A percentile compares a stretch with the other conserved stretches of the same genome.
These are phyloP conservation scores for Mycena haematopus DNA, from an alignment of 768 basidiomycete genomes.

Conservation along the genomic window DNA sequence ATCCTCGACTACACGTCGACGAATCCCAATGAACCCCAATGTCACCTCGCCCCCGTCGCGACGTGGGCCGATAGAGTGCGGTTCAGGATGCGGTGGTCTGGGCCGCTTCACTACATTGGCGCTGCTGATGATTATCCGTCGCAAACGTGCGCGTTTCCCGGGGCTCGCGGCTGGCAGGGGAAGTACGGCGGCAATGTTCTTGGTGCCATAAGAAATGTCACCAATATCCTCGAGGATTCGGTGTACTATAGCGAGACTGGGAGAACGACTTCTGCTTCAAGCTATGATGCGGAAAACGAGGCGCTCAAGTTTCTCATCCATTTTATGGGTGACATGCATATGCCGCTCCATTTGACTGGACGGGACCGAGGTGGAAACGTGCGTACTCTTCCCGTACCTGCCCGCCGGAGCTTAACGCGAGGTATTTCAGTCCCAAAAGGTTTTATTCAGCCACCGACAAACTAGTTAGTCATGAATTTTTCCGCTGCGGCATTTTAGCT, in stretches of 20 bases:
- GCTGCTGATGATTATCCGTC: conserved; percentile 80
- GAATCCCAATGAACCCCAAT: conserved; percentile 50
- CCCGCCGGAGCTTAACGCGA: too few relatives aligned
- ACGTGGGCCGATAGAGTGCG: conserved; percentile 87
- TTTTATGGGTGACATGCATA: conserved; percentile 31
- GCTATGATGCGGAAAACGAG: conserved; percentile 54
- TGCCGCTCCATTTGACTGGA: conserved; percentile 91
- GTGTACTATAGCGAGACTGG: conserved; percentile 10
- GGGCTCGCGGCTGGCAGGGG: conserved; percentile 75
- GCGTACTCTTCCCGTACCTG: conserved; percentile 5
- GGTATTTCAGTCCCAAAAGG: conserved; percentile 79
- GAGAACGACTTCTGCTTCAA: conserved; percentile 30
- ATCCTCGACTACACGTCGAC: conserved; percentile 64
- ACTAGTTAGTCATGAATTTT: conserved; percentile 62
- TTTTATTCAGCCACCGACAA: conserved; percentile 70
- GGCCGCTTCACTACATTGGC: conserved; percentile 76
- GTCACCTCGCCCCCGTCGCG: conserved; percentile 84
- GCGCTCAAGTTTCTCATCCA: not conserved
- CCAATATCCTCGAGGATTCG: conserved; percentile 57
- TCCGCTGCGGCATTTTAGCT: not conserved
- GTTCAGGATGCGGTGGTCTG: conserved; percentile 72
- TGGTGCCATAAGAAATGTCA: conserved; percentile 79
- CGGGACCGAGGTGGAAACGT: conserved; percentile 86
- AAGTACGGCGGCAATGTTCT: conserved; percentile 66
- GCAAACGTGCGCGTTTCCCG: conserved; percentile 78